Base-by-base conservation (phyloP, 2,329 filamentous ascomycete genomes). In the Simplicillium sp. region DNA sequence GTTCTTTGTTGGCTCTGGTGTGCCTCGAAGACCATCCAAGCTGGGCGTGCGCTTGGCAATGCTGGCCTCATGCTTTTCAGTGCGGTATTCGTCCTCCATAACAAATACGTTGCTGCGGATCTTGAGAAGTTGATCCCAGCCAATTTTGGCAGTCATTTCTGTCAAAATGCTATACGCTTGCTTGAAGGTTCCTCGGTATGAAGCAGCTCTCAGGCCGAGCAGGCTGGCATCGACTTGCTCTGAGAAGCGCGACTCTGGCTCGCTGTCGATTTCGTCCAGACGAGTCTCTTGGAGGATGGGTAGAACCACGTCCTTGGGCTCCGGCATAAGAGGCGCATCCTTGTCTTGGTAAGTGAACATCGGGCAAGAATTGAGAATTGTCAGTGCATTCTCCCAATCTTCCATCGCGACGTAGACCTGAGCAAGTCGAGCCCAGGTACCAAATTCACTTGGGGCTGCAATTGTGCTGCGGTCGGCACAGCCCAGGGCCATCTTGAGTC, bases 321-420 rank as follows among this genome's bases (percentile, higher is more conserved):
- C 88, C 1, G 92, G 92, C 84, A 97, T 90, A 44, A 92, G 67
- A 3, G 92, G 92, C 6, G 88, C 84, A 59, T 98, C 92, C 62
- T 96, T 97, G 64, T 98, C 92, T 62, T 97, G 92, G 61, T 98
- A 97, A 7, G 92, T 98, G 62, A 98, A 98, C 92, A 98, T 98
- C 8, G 92, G 92, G 61, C 92, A 98, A 14, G 92, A 98, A 65
- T 98, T 98, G 39, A 98, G 73, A 4, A 92, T 97, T 5, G 94
- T 81, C 17, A 98, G 74, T 1, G 92, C 92, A 50, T 97, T 80
- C 56, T 97, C 92, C 88, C 92, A 98, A 57, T 94, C 87, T 59
- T 98, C 92, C 64, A 94, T 78, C 38, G 83, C 78, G 41, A 97
- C 86, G 52, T 98, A 98, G 28, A 97, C 84, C 58, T 97, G 87